These are phyloP conservation scores for Candida loeiensis DNA, from an alignment of 805 yeast genomes.

Conservation along the genomic window DNA sequence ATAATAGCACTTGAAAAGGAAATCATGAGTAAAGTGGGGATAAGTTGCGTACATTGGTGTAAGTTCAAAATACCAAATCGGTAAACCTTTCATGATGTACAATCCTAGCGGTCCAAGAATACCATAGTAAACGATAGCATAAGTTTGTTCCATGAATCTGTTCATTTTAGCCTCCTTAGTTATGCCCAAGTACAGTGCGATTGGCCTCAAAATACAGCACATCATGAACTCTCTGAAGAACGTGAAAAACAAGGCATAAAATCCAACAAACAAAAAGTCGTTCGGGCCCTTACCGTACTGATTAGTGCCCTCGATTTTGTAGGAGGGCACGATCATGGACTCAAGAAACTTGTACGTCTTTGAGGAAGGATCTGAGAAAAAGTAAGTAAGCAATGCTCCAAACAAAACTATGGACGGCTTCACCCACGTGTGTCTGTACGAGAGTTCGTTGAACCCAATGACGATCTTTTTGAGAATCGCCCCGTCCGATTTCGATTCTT, in stretches of 20 bases:
- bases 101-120: slow-evolving; percentile 82
- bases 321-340: slow-evolving; percentile 62
- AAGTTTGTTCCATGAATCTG: slow-evolving; percentile 92
- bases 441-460: slow-evolving; percentile 56
- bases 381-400: slow-evolving; percentile 40
- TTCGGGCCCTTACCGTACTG: slow-evolving; percentile 84
- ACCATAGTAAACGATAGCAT: slow-evolving; percentile 77
- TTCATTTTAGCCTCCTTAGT: slow-evolving; percentile 53
- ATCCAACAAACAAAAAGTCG: slow-evolving; percentile 77
- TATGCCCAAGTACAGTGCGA: slow-evolving; percentile 56
- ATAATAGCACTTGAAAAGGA: slow-evolving; percentile 74
- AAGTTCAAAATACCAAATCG: slow-evolving; percentile 89
- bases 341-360: slow-evolving; percentile 54
- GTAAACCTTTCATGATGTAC: slow-evolving; percentile 75
- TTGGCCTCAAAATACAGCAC: slow-evolving; percentile 75
- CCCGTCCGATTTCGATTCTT: slow-evolving; percentile 36
- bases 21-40: slow-evolving; percentile 78
- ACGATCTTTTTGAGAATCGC: slow-evolving; percentile 55
- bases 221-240: slow-evolving; percentile 86
- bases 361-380: slow-evolving; percentile 55
- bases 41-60: slow-evolving; percentile 71
- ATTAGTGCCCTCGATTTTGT: slow-evolving; percentile 56
- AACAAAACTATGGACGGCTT: slow-evolving; percentile 53
- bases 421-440: slow-evolving; percentile 68
- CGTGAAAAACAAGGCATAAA: slow-evolving; percentile 82